A percentile compares a stretch with the other conserved stretches of the same genome.
Conservation (phyloP, 2,329 filamentous ascomycete species). For the Claviceps sp. region DNA sequence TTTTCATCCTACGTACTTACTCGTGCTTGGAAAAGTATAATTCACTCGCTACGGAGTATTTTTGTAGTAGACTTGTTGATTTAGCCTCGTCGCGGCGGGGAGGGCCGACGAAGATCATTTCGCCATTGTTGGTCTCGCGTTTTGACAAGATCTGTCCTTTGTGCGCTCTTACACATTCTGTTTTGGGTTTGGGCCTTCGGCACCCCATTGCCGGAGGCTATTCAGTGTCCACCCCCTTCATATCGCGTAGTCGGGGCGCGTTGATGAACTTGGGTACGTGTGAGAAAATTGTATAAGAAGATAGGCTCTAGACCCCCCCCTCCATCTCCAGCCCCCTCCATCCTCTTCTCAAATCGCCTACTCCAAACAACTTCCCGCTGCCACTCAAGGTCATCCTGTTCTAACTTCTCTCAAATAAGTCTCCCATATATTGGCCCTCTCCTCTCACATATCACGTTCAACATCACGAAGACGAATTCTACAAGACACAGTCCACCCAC, state of each 20-base stretch:
- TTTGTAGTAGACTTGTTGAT: too few species aligned
- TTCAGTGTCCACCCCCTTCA: neutral
- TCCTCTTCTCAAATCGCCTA: neutral
- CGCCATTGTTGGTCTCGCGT: too few species aligned
- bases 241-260: neutral
- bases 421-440: neutral
- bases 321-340: neutral
- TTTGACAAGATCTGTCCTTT: too few species aligned
- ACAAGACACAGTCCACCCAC: neutral
- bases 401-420: neutral
- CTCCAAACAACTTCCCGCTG: neutral
- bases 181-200: neutral
- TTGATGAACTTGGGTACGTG: neutral
- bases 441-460: too few species aligned
- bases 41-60: too few species aligned
- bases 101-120: too few species aligned
- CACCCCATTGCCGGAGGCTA: neutral
- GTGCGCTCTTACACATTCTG: neutral
- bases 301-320: neutral
- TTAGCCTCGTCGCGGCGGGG: too few species aligned
- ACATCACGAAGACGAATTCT: neutral
- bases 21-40: too few species aligned
- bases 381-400: neutral
- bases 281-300: constrained; percentile 2
- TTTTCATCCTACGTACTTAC: too few species aligned